phyloP scores from a whole-genome alignment of 352 stramenopile genomes.

The Phytophthora quininea region DNA sequence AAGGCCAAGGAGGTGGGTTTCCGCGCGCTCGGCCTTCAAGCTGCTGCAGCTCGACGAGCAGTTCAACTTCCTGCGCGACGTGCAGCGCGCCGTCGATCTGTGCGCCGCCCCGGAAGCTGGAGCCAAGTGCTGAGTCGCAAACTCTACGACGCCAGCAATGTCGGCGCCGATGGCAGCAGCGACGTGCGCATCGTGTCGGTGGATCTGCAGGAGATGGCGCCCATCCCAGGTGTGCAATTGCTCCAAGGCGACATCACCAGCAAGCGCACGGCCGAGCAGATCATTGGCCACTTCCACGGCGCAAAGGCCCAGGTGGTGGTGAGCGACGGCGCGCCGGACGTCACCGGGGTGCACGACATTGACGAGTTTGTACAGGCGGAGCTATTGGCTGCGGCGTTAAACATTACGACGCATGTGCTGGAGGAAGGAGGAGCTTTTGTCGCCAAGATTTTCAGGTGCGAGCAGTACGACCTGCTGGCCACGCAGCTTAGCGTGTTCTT shows the following conservation, averaged over 20 bases:
- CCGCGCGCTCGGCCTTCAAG: constrained; percentile 97
- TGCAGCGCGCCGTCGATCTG: constrained; percentile 96
- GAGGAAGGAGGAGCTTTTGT: constrained; percentile 95
- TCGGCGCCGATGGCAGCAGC: constrained; percentile 22
- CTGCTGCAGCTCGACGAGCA: constrained; percentile 99
- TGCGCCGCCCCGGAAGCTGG: constrained; percentile 99
- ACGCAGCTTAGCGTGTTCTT: constrained; percentile 97
- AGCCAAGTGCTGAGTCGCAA: constrained; percentile 96
- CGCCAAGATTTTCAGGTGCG: constrained; percentile 99
- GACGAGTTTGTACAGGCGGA: constrained; percentile 98
- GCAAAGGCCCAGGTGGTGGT: constrained; percentile 97
- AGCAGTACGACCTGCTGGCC: constrained; percentile 96
- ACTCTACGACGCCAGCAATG: constrained; percentile 66
- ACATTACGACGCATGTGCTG: constrained; percentile 98
- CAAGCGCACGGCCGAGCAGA: constrained; percentile 94
- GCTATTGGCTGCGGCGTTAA: constrained; percentile 96
- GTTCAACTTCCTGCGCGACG: constrained; percentile 94
- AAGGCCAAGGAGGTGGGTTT: constrained; percentile 96
- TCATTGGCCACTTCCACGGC: constrained; percentile 95
- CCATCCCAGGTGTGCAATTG: constrained; percentile 95
- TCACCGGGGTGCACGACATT: constrained; percentile 99
- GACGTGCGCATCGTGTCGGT: constrained; percentile 95
- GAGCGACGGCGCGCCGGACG: constrained; percentile 98
- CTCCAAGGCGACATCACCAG: constrained; percentile 98
- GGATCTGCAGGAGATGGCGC: constrained; percentile 99